Conservation (phyloP, 1,284 basidiomycete species). For the Sphagnurus paluster region DNA sequence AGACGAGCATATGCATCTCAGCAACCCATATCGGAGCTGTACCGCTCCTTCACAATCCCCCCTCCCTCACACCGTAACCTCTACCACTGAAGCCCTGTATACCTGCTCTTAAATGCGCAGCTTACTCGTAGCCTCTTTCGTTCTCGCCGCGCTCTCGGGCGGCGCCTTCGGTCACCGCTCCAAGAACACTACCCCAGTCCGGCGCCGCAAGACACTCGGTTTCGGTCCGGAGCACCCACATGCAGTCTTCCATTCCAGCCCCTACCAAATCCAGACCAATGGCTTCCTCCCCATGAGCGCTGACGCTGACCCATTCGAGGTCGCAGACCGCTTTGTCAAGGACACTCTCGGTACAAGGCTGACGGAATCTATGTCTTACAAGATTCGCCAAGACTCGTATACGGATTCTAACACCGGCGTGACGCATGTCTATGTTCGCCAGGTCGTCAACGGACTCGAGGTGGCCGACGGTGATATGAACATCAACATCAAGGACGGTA, state of each 20-base stretch:
- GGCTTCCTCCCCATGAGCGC: conserved; percentile 38
- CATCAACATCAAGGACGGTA: conserved; percentile 83
- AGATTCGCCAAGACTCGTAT: conserved; percentile 80
- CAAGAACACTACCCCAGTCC: conserved; percentile 30
- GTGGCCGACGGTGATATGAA: conserved; percentile 90
- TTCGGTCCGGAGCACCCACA: conserved; percentile 79
- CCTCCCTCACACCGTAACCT: background rate
- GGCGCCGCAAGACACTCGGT: conserved; percentile 72
- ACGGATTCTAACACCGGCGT: conserved; percentile 83
- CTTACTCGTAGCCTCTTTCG: conserved; percentile 41
- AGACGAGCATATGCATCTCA: conserved; percentile 5
- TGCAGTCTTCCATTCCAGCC: conserved; percentile 62
- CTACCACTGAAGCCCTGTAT: background rate
- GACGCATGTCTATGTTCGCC: conserved; percentile 82
- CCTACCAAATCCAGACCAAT: conserved; percentile 42
- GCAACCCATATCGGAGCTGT: conserved; percentile 9
- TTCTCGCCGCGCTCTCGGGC: conserved; percentile 41
- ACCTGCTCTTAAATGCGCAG: conserved; percentile 30
- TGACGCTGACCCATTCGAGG: conserved; percentile 50
- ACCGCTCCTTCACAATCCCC: background rate
- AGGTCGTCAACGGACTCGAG: conserved; percentile 81
- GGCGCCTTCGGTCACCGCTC: conserved; percentile 35
- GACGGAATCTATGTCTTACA: conserved; percentile 44
- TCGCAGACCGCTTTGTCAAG: conserved; percentile 62
- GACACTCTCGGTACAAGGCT: conserved; percentile 43